Conservation (phyloP, 371 early-diverging fungal genomes). For the Mucor saturninus region DNA sequence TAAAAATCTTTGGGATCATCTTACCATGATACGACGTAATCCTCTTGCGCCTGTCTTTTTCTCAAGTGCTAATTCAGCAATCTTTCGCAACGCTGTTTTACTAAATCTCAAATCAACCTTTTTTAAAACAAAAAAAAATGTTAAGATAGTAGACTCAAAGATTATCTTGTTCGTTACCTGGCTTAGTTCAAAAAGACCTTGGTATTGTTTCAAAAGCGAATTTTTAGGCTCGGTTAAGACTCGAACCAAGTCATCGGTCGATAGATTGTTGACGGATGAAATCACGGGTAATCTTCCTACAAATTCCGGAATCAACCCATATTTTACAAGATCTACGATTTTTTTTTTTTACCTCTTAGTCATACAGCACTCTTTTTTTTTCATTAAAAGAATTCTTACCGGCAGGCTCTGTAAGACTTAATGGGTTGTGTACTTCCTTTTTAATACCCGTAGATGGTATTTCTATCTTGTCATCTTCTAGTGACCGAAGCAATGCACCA, state of each 20-base stretch:
- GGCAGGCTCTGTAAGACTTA: conserved; percentile 70
- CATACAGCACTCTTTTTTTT: neutral
- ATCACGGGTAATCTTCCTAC: conserved; percentile 86
- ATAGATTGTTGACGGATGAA: conserved; percentile 75
- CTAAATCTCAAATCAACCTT: conserved; percentile 71
- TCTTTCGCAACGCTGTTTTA: conserved; percentile 63
- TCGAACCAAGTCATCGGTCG: conserved; percentile 71
- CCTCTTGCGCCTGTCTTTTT: conserved; percentile 92
- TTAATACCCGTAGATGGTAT: conserved; percentile 5
- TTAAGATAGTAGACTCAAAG: neutral
- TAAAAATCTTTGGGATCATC: neutral
- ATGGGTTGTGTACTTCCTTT: conserved; percentile 37
- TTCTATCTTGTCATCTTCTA: conserved; percentile 10
- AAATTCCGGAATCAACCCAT: conserved; percentile 91
- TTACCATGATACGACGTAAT: conserved; percentile 79
- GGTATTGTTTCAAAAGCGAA: conserved; percentile 82
- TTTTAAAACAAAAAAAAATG: conserved; percentile 13
- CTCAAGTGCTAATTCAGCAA: conserved; percentile 77
- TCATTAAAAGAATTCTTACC: conserved; percentile 31
- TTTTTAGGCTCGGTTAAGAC: conserved; percentile 86
- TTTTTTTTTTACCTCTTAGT: neutral
- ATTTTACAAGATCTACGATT: conserved; percentile 75
- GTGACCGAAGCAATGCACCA: conserved; percentile 60
- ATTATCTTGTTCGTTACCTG: conserved; percentile 39
- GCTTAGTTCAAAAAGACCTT: conserved; percentile 72